A percentile compares a stretch with the other conserved stretches of the same genome.
Conservation (phyloP, 2,329 filamentous ascomycete species). For the Chaetomiaceae sp. region DNA sequence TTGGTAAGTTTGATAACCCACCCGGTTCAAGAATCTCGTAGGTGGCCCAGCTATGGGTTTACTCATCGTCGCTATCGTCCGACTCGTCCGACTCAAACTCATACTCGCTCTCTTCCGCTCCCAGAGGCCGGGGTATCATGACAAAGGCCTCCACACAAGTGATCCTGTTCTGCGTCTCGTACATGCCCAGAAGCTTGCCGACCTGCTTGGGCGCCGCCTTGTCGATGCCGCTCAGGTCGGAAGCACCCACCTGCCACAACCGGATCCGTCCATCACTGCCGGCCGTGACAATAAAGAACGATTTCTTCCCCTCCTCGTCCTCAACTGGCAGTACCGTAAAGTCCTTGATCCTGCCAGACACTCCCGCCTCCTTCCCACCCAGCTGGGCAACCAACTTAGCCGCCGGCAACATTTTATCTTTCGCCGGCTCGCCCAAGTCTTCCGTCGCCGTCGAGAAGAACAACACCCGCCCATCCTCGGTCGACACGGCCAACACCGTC, state of each 20-base stretch:
- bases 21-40: too few relatives aligned
- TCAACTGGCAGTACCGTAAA: constrained; percentile 61
- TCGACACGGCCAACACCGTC: constrained; percentile 67
- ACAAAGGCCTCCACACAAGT: constrained; percentile 84
- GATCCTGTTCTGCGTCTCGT: constrained; percentile 82
- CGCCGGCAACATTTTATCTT: constrained; percentile 41
- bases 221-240: constrained; percentile 35
- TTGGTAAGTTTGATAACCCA: neutral
- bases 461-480: constrained; percentile 82
- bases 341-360: constrained; percentile 78
- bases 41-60: neutral
- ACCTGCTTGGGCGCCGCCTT: constrained; percentile 37
- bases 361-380: constrained; percentile 65
- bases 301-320: constrained; percentile 36
- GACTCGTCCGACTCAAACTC: constrained; percentile 41
- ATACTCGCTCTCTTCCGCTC: constrained; percentile 55
- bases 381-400: constrained; percentile 71
- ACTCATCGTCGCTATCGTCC: constrained; percentile 29
- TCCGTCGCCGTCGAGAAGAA: constrained; percentile 68
- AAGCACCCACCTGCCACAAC: constrained; percentile 61
- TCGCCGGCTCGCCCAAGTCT: constrained; percentile 17
- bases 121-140: constrained; percentile 68
- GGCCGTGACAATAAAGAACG: constrained; percentile 62
- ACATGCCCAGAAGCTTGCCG: constrained; percentile 67
- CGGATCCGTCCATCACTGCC: constrained; percentile 85